A percentile compares a stretch with the other conserved stretches of the same genome.
These are phyloP conservation scores for Hypoxylon sp. DNA, from an alignment of 2,329 filamentous ascomycete species.

Conservation along the genomic window DNA sequence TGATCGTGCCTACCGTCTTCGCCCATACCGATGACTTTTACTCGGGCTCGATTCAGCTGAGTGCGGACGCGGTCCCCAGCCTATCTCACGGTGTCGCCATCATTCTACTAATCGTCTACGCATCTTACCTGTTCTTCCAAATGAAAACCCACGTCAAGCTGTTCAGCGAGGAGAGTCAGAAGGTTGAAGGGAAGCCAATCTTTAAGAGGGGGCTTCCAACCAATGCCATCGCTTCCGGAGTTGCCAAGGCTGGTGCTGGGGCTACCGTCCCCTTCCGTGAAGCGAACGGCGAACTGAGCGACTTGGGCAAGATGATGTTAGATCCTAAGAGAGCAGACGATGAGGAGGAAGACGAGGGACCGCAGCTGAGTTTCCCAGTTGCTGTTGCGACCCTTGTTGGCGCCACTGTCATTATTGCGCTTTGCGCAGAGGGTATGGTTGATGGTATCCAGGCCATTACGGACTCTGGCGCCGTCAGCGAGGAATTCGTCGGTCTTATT, in stretches of 20 bases:
- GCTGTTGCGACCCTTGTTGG: constrained; percentile 75
- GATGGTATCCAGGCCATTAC: constrained; percentile 76
- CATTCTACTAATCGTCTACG: constrained; percentile 85
- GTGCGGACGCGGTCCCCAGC: constrained; percentile 67
- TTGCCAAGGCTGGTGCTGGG: constrained; percentile 34
- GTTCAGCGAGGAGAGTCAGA: constrained; percentile 82
- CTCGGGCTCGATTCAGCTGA: constrained; percentile 51
- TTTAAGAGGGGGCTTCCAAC: constrained; percentile 40
- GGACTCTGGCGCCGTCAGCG: constrained; percentile 64
- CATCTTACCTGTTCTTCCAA: constrained; percentile 87
- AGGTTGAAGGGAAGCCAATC: constrained; percentile 58
- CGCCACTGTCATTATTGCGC: constrained; percentile 81
- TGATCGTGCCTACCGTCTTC: constrained; percentile 93
- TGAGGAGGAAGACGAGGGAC: constrained; percentile 77
- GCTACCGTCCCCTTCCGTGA: constrained; percentile 34
- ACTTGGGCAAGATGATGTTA: constrained; percentile 55
- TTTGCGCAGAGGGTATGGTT: constrained; percentile 84
- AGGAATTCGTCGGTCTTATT: constrained; percentile 82
- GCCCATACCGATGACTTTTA: constrained; percentile 58
- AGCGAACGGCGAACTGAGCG: constrained; percentile 55
- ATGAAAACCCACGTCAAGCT: constrained; percentile 83
- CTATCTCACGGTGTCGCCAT: constrained; percentile 78
- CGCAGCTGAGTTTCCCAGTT: constrained; percentile 75
- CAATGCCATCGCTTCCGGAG: constrained; percentile 37
- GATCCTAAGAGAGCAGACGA: constrained; percentile 57